Base-by-base conservation (phyloP, 108 stramenopile species). In the Skeletonema grethae region DNA sequence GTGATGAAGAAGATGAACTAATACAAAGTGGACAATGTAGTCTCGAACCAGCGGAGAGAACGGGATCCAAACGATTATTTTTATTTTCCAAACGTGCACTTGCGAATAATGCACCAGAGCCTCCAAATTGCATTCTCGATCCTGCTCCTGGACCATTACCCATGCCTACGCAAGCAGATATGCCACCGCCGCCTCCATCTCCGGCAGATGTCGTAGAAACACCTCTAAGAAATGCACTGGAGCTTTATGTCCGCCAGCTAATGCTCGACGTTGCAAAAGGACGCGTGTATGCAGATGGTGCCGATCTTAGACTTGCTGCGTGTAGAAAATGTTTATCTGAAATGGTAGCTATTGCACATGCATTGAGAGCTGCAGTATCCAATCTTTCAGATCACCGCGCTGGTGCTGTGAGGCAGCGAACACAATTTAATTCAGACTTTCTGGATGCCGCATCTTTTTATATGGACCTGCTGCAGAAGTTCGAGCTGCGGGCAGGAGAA, bases 381-480 rank as follows among this genome's bases (percentile, higher is more conserved):
- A 94, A 94, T 69, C 74, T 91, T 22, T 87, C 92, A 18, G 92
- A 89, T 77, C 90, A 90, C 60, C 88, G 87, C 45, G 82, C 90
- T 66, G 80, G 80, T 36, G 89, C 90, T 16, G 58, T 84, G 13
- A 65, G 92, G n/a, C 86, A 88, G 11, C 63, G 88, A 24, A 71
- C 85, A 25, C 87, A 90, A 71, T 91, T 94, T 61, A 79, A 77
- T 8, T 36, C 88, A 10, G 57, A 77, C 10, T 94, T 85, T 73
- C 82, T 80, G 30, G 66, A 71, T 9, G 86, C 83, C 56, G 80
- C 74, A 29, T 45, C 82, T 50, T 71, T 74, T 4, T 88, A 94
- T 48, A 57, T 79, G 13, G 57, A 57, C 7, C 60, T 94, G 25
- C 64, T 94, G 50, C 73, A 86, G 25, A 70, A 83, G 10, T 91